A percentile compares a stretch with the other conserved stretches of the same genome.
Evolutionary conservation across 2,329 filamentous ascomycete genomes (phyloP).

Genomic region (Nemania sp.): DNA sequence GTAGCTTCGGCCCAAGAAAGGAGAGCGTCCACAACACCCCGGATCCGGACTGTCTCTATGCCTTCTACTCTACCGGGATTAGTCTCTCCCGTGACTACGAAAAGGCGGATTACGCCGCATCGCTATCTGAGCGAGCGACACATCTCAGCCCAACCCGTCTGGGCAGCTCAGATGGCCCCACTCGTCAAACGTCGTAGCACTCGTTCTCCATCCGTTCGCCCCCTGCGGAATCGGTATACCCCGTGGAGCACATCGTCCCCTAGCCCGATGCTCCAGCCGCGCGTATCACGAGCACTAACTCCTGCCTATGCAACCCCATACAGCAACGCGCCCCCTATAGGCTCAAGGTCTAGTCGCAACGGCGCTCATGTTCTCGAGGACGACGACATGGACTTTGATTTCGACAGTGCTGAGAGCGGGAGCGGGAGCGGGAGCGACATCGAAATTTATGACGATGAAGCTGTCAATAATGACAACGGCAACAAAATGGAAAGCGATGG

Average conservation of each 20-base stretch:
- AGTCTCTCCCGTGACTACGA: conserved; percentile 45
- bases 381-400: conserved; percentile 36
- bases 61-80: conserved; percentile 47
- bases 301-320: conserved; percentile 76
- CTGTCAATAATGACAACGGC: conserved; percentile 40
- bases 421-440: conserved; percentile 42
- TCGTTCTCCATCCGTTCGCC: conserved; percentile 57
- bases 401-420: conserved; percentile 36
- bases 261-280: conserved; percentile 45
- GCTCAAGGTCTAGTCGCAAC: conserved; percentile 41
- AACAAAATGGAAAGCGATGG: conserved; percentile 37
- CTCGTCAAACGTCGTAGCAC: conserved; percentile 53
- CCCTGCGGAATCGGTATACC: conserved; percentile 43
- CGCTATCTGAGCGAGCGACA: conserved; percentile 43
- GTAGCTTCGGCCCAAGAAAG: conserved; percentile 44
- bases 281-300: conserved; percentile 48
- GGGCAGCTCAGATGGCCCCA: conserved; percentile 32
- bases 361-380: conserved; percentile 38
- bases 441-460: conserved; percentile 43
- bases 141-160: conserved; percentile 43
- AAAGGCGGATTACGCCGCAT: conserved; percentile 52
- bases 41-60: conserved; percentile 57
- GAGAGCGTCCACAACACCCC: conserved; percentile 50
- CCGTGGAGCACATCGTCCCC: conserved; percentile 56
- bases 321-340: conserved; percentile 60